phyloP scores from a whole-genome alignment of 2,329 filamentous ascomycete genomes.

The Talaromyces islandicus region DNA sequence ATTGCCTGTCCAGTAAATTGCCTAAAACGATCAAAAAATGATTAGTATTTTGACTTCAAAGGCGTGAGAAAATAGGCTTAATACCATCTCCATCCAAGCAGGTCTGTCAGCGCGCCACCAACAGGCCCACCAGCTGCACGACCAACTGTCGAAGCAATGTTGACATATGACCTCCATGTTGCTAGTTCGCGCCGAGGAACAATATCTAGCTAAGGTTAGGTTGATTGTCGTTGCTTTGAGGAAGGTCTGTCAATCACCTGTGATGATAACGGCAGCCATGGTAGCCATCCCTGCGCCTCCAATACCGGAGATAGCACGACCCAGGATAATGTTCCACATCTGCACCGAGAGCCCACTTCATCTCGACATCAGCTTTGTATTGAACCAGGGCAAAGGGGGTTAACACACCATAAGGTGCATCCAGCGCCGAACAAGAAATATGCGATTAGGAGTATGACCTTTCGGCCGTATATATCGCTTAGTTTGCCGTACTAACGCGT shows the following conservation, averaged over 20 bases:
- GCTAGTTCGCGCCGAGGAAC: constrained; percentile 46
- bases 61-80: constrained; percentile 7
- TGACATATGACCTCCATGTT: constrained; percentile 46
- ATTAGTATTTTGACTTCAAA: neutral
- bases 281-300: constrained; percentile 41
- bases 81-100: constrained; percentile 61
- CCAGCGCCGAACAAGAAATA: constrained; percentile 50
- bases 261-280: constrained; percentile 44
- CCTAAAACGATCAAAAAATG: constrained; percentile 22
- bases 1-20: constrained; percentile 55
- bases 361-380: neutral
- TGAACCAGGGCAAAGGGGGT: too few species aligned
- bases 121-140: constrained; percentile 49
- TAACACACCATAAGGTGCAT: constrained; percentile 29
- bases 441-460: constrained; percentile 43
- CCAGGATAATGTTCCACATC: constrained; percentile 36
- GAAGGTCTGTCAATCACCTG: constrained; percentile 12
- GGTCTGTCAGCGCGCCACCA: constrained; percentile 57
- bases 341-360: constrained; percentile 30
- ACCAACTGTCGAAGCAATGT: constrained; percentile 46
- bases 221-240: neutral
- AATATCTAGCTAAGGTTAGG: constrained; percentile 29
- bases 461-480: constrained; percentile 54
- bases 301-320: constrained; percentile 36
- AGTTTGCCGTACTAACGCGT: constrained; percentile 46